Percentiles rank a stretch among this genome's conserved stretches.
Conservation (phyloP, 169 alveolate species). For the Plasmodium inui region DNA sequence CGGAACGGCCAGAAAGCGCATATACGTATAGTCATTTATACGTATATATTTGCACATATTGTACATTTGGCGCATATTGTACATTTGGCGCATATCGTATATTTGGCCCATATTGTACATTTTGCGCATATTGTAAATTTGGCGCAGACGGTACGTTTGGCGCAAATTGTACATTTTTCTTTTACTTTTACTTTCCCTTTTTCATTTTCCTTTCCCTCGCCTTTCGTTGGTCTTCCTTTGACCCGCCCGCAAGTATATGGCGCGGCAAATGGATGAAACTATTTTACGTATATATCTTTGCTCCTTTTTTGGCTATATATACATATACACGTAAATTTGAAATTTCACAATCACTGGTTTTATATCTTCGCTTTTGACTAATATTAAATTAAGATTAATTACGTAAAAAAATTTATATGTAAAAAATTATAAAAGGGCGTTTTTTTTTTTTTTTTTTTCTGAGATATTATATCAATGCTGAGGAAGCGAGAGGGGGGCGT, state of each 20-base stretch:
- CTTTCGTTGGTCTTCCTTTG: background rate
- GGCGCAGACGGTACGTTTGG: background rate
- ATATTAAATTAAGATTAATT: background rate
- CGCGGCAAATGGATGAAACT: background rate
- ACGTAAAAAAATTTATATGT: background rate
- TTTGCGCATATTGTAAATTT: background rate
- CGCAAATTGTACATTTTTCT: too few relatives aligned
- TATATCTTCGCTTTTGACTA: background rate
- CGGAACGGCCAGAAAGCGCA: background rate
- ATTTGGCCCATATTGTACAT: background rate
- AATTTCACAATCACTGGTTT: background rate
- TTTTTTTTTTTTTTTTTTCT: background rate
- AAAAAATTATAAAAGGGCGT: background rate
- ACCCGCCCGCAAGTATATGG: background rate
- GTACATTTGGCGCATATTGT: background rate
- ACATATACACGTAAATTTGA: background rate
- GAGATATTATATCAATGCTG: background rate
- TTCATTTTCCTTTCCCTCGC: background rate
- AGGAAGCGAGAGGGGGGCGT: background rate
- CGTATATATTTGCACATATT: background rate
- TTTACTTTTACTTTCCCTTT: too few relatives aligned
- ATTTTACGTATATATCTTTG: background rate
- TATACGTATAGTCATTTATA: background rate
- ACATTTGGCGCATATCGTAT: background rate
- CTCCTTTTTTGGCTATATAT: background rate